These are phyloP conservation scores for Aspergillus eucalypticola DNA, from an alignment of 2,329 filamentous ascomycete genomes.

Conservation along the genomic window DNA sequence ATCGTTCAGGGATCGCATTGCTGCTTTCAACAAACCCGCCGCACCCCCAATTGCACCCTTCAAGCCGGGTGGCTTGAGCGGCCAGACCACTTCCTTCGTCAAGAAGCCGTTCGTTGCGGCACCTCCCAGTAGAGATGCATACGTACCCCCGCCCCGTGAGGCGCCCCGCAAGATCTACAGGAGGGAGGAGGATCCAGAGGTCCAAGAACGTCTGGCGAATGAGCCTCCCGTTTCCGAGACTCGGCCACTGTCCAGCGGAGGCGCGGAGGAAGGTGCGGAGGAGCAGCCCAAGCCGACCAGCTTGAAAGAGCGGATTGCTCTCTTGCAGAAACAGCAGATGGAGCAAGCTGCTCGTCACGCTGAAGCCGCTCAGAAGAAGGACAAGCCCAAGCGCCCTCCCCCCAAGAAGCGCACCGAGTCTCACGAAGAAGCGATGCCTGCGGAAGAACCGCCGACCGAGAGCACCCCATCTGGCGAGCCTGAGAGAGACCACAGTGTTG, in stretches of 20 bases:
- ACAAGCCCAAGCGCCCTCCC: conserved; percentile 78
- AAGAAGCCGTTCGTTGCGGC: conserved; percentile 97
- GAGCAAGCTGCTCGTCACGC: conserved; percentile 84
- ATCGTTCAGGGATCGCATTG: conserved; percentile 93
- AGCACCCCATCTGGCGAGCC: conserved; percentile 35
- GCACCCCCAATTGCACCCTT: conserved; percentile 87
- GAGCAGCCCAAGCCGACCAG: conserved; percentile 90
- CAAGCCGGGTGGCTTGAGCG: conserved; percentile 68
- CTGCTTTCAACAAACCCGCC: conserved; percentile 89
- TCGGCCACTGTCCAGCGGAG: conserved; percentile 40
- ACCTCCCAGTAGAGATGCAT: conserved; percentile 89
- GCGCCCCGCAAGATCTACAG: conserved; percentile 75
- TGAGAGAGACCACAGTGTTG: conserved; percentile 38
- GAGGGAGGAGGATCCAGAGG: conserved; percentile 77
- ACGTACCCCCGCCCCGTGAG: conserved; percentile 73
- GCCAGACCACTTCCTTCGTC: conserved; percentile 69
- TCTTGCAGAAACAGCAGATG: conserved; percentile 89
- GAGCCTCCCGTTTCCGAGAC: conserved; percentile 39
- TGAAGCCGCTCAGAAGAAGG: conserved; percentile 75
- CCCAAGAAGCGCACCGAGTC: conserved; percentile 64
- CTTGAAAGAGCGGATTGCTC: conserved; percentile 90
- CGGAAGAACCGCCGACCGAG: conserved; percentile 31
- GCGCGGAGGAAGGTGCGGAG: conserved; percentile 59
- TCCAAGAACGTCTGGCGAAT: conserved; percentile 34
- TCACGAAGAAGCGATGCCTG: conserved; percentile 26